A percentile compares a stretch with the other conserved stretches of the same genome.
Conservation (phyloP, 108 stramenopile genomes). For the Mediolabrus comicus region DNA sequence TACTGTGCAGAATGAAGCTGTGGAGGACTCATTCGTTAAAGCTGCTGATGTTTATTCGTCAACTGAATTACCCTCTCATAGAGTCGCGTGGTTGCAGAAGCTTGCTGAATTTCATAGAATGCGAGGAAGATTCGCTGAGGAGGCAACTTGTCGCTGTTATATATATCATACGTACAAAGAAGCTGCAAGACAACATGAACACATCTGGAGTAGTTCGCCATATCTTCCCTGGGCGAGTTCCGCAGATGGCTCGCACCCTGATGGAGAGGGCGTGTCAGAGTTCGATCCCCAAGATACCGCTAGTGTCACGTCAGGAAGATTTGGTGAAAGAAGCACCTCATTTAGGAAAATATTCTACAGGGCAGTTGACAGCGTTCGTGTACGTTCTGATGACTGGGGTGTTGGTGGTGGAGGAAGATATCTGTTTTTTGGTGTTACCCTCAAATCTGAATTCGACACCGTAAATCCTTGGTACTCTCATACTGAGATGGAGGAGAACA, state of each 20-base stretch:
- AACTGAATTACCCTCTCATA: constrained; percentile 82
- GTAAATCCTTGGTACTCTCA: constrained; percentile 69
- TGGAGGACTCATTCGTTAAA: constrained; percentile 83
- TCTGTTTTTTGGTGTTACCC: constrained; percentile 75
- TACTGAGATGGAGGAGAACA: constrained; percentile 75
- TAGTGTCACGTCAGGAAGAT: constrained; percentile 40
- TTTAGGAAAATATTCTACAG: constrained; percentile 84
- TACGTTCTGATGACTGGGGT: constrained; percentile 71
- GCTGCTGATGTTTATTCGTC: constrained; percentile 89
- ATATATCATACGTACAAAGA: constrained; percentile 74
- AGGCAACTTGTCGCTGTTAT: constrained; percentile 82
- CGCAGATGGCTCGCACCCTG: constrained; percentile 60
- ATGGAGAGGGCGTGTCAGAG: constrained; percentile 45
- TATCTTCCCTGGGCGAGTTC: constrained; percentile 84
- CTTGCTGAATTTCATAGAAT: constrained; percentile 84
- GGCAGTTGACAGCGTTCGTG: constrained; percentile 70
- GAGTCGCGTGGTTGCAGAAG: constrained; percentile 81
- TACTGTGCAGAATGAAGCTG: constrained; percentile 77
- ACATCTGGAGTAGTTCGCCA: constrained; percentile 82
- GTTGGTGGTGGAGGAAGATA: constrained; percentile 57
- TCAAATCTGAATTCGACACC: constrained; percentile 69
- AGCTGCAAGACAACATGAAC: constrained; percentile 70
- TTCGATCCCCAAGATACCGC: constrained; percentile 41
- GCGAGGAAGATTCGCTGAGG: constrained; percentile 77
- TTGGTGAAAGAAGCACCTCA: constrained; percentile 54